Evolutionary conservation across 2,329 filamentous ascomycete species (phyloP).

Genomic region (Alternaria burnsii): DNA sequence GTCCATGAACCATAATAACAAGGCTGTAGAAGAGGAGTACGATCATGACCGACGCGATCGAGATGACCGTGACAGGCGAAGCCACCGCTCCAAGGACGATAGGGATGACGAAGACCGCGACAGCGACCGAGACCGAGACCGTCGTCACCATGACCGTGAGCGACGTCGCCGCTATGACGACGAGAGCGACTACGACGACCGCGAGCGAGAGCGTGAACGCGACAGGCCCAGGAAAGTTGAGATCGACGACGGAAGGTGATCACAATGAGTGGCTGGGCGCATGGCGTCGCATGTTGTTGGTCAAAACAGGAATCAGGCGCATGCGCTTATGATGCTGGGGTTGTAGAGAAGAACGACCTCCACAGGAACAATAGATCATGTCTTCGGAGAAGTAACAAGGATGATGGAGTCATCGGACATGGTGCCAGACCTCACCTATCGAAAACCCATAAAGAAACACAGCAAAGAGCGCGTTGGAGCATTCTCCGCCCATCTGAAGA

Average conservation of each 20-base stretch:
- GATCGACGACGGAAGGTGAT: slow-evolving; percentile 39
- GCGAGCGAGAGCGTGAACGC: slow-evolving; percentile 19
- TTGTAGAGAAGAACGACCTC: not conserved
- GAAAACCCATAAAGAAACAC: not conserved
- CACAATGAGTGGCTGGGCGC: slow-evolving; percentile 8
- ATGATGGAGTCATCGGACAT: not conserved
- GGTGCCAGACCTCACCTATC: not conserved
- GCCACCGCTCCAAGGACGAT: slow-evolving; percentile 41
- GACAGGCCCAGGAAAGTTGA: slow-evolving; percentile 41
- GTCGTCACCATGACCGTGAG: slow-evolving; percentile 23
- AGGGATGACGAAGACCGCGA: slow-evolving; percentile 44
- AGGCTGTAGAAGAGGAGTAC: slow-evolving; percentile 37
- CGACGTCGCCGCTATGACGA: slow-evolving; percentile 40
- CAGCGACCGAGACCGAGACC: slow-evolving; percentile 22
- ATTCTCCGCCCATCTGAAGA: not conserved
- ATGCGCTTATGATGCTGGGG: not conserved
- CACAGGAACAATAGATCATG: not conserved
- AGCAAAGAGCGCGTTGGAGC: not conserved
- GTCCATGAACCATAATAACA: slow-evolving; percentile 18
- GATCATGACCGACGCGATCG: slow-evolving; percentile 43
- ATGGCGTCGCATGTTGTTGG: not conserved
- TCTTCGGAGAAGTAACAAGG: not conserved
- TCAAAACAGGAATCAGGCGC: not conserved
- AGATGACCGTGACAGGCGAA: slow-evolving; percentile 40
- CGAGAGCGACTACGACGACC: slow-evolving; percentile 39